Conservation (phyloP, 768 basidiomycete species). For the Suillus spraguei region DNA sequence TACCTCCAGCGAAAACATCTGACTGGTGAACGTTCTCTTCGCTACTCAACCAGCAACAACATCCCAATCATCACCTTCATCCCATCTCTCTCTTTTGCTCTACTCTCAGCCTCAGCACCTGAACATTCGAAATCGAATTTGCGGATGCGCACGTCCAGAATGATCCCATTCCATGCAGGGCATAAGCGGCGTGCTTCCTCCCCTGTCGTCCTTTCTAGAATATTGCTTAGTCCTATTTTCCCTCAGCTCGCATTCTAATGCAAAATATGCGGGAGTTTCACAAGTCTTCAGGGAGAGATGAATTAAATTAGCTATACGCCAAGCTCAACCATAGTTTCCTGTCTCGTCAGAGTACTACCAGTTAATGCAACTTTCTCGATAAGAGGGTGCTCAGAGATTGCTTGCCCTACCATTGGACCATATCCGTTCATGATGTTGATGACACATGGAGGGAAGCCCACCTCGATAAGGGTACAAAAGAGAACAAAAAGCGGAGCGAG, state of each 20-base stretch:
- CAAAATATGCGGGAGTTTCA: constrained; percentile 30
- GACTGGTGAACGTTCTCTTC: too few relatives aligned
- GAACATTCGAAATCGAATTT: too few relatives aligned
- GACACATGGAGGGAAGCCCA: constrained; percentile 77
- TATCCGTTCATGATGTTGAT: constrained; percentile 78
- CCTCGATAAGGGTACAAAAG: constrained; percentile 56
- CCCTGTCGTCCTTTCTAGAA: too few relatives aligned
- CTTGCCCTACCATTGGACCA: constrained; percentile 68
- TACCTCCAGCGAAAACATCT: too few relatives aligned
- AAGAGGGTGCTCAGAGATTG: constrained; percentile 63
- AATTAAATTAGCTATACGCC: constrained; percentile 32
- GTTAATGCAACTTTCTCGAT: constrained; percentile 87
- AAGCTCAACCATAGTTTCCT: constrained; percentile 72
- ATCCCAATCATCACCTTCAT: too few relatives aligned
- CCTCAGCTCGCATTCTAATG: too few relatives aligned
- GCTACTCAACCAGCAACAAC: too few relatives aligned
- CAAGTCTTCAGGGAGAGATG: too few relatives aligned
- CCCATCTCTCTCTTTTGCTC: background rate
- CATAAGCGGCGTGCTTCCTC: constrained; percentile 7
- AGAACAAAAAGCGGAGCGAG: constrained; percentile 68
- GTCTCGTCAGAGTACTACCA: constrained; percentile 78
- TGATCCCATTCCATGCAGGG: too few relatives aligned
- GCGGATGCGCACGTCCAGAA: too few relatives aligned
- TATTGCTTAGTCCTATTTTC: too few relatives aligned
- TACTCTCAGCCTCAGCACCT: too few relatives aligned